Evolutionary conservation across 2,329 filamentous ascomycete species (phyloP).

Genomic region (Dactylonectria macrodidyma): DNA sequence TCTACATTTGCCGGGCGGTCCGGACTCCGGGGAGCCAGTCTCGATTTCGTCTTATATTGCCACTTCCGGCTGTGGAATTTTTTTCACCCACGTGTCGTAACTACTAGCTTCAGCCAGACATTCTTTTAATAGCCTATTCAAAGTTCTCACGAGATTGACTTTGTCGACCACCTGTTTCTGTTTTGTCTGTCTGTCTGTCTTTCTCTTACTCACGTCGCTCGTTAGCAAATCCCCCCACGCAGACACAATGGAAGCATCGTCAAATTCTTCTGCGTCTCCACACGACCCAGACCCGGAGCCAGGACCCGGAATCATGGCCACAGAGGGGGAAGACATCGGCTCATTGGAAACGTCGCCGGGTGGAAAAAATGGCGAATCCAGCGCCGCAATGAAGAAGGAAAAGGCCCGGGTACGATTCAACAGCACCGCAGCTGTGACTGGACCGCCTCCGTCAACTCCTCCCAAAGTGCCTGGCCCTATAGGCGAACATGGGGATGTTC

Average conservation of each 20-base stretch:
- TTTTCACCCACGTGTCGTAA: background rate
- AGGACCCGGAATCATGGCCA: slow-evolving; percentile 28
- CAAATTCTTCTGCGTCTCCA: slow-evolving; percentile 28
- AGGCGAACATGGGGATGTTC: slow-evolving; percentile 33
- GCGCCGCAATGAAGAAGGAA: slow-evolving; percentile 53
- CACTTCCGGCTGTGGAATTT: background rate
- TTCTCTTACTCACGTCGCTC: slow-evolving; percentile 23
- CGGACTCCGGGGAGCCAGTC: slow-evolving; percentile 10
- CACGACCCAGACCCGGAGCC: slow-evolving; percentile 46
- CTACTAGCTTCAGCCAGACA: background rate
- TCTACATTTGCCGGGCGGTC: background rate
- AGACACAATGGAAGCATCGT: slow-evolving; percentile 41
- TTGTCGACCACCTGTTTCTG: background rate
- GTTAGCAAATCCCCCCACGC: slow-evolving; percentile 23
- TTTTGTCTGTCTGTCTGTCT: slow-evolving; percentile 19
- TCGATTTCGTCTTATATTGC: slow-evolving; percentile 1
- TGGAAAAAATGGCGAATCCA: slow-evolving; percentile 25
- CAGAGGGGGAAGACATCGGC: background rate
- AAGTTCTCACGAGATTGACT: background rate
- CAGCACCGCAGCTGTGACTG: slow-evolving; percentile 57
- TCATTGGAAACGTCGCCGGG: slow-evolving; percentile 31
- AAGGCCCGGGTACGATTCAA: slow-evolving; percentile 66
- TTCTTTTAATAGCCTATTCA: background rate
- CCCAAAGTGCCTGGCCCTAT: slow-evolving; percentile 29
- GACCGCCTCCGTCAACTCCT: slow-evolving; percentile 38